Evolutionary conservation across 495 filamentous ascomycete genomes (phyloP), one percentile per base, ranked within the genome.

Genomic region (Talaromyces nanjingensis): DNA sequence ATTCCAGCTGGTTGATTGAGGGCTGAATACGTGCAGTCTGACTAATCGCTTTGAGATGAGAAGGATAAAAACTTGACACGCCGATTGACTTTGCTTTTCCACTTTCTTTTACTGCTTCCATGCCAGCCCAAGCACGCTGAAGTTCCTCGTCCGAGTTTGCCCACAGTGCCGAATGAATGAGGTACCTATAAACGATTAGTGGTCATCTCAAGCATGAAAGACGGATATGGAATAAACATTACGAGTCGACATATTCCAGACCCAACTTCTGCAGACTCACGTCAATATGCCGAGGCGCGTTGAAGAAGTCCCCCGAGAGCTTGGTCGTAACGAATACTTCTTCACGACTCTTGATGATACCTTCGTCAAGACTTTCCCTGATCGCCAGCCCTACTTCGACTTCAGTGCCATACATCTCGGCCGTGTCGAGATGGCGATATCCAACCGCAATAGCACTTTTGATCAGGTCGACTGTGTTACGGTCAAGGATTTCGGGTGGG

Each of bases 321-420:
- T 96, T 96, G 66, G 89, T 93, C 4, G 87, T 90, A 25, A 96
- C 79, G 76, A 85, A 94, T 52, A 96, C 29, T 65, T 89, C 80
- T 49, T 85, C 80, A 14, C 91, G 85, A 31, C 22, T 57, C 22
- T 29, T 14, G 2, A 85, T 78, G 0, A 92, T 70, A 27, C 82
- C 81, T 39, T 34, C n/a, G 14, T 69, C 67, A 27, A 57, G 22
- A 66, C 85, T 81, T 68, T 89, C 81, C 64, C 87, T 81, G 72
- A 96, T 92, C 11, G 87, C 91, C 14, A 79, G 69, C 42, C 92
- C 92, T 29, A 93, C 76, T 68, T 93, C 90, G 39, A 72, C 66
- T 71, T 96, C 92, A 47, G 91, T 96, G 66, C 85, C 82, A 77
- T 96, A 94, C 88, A 29, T 31, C 29, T 31, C 29, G 29, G 92